Evolutionary conservation across 176 grass and related monocot genomes (phyloP), one percentile per base, ranked within the genome.

Genomic region (Oryza glumipatula): DNA sequence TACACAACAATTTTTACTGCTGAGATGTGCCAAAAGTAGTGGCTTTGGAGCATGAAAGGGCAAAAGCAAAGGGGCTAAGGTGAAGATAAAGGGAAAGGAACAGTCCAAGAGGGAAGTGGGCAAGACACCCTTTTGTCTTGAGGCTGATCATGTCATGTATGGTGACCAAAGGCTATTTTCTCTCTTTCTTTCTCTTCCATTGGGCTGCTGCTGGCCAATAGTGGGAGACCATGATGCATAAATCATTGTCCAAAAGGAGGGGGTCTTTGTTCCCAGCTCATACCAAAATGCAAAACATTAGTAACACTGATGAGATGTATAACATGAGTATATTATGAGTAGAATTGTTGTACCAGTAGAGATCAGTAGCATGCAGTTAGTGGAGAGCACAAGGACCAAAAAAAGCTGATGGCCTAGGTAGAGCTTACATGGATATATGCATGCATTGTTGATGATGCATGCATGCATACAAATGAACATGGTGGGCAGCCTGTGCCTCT

Each of bases 211-310:
- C 64, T 70, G 70, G 65, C 38, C 80, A 86, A 45, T 68, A 79
- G 52, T 87, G 86, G 87, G 76, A 45, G 71, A 89, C 81, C 90
- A 94, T 88, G 70, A 89, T 89, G 32, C 86, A 91, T 74, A 70
- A 87, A 92, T 97, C 90, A 89, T 91, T 91, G 88, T 74, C n/a
- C 83, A 82, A 91, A 91, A 90, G 83, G 74, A 80, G 83, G 51
- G 71, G 12, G 23, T 36, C 72, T 89, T 81, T 86, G 67, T 13
- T 17, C 26, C 76, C 21, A 74, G 7, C 49, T 67, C 75, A 71
- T 24, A 73, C 56, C 69, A 33, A 41, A 26, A n/a, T 24, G 14
- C 39, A 44, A 47, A 47, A 16, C 23, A 48, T 7, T 16, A 39
- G 80, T 70, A 35, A 81, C 22, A 43, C 17, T 49, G 65, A 73